These are phyloP conservation scores for Boletus semigastroideus DNA, from an alignment of 1,284 basidiomycete species.

Conservation along the genomic window DNA sequence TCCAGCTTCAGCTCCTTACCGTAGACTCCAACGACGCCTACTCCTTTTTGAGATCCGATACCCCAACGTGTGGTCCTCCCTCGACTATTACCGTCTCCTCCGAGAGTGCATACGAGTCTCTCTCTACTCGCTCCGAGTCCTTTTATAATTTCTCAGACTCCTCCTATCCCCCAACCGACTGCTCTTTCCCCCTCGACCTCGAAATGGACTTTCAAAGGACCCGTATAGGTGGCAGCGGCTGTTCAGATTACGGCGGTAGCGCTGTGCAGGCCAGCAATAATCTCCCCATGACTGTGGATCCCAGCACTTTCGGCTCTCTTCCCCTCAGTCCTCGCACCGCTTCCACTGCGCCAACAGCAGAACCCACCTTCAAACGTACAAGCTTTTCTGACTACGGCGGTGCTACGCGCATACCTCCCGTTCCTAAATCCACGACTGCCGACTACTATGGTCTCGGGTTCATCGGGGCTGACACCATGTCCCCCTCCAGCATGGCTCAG, in stretches of 20 bases:
- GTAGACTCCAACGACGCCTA: conserved; percentile 63
- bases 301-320: conserved; percentile 54
- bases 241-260: conserved; percentile 51
- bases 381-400: conserved; percentile 67
- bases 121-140: conserved; percentile 65
- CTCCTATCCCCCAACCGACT: conserved; percentile 50
- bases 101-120: conserved; percentile 70
- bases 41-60: conserved; percentile 59
- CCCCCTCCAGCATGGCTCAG: conserved; percentile 55
- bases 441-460: conserved; percentile 56
- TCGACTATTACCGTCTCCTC: conserved; percentile 77
- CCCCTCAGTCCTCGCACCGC: conserved; percentile 61
- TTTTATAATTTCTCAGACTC: conserved; percentile 62
- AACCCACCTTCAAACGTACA: conserved; percentile 43
- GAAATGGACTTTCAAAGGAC: conserved; percentile 72
- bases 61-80: conserved; percentile 65
- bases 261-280: conserved; percentile 39
- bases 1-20: conserved; percentile 60
- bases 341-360: conserved; percentile 37
- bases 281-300: conserved; percentile 46
- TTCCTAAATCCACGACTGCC: conserved; percentile 45
- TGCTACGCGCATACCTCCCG: conserved; percentile 42
- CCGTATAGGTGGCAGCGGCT: conserved; percentile 46
- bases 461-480: conserved; percentile 41
- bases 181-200: conserved; percentile 57